Evolutionary conservation across 345 rosid genomes (phyloP).

Genomic region (Balakata baccata): DNA sequence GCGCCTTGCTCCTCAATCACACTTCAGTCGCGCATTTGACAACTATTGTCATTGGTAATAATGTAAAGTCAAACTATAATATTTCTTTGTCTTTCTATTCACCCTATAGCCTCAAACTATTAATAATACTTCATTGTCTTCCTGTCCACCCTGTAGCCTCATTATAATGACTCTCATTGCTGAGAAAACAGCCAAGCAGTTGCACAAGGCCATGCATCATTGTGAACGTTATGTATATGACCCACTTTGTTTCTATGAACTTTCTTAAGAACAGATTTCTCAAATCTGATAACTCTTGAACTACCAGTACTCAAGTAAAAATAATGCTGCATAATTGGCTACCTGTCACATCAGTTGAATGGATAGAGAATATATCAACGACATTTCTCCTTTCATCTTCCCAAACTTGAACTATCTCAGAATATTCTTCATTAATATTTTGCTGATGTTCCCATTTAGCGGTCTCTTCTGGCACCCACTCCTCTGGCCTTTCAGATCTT

Average conservation of each 20-base stretch:
- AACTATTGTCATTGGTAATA: neutral
- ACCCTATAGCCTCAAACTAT: neutral
- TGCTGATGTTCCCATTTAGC: conserved; percentile 29
- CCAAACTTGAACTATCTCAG: conserved; percentile 38
- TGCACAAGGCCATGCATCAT: neutral
- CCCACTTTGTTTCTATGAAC: neutral
- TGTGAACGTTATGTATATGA: neutral
- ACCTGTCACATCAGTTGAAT: conserved; percentile 54
- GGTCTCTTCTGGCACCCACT: conserved; percentile 85
- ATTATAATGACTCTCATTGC: neutral
- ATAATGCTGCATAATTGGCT: conserved; percentile 3
- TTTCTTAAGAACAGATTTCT: neutral
- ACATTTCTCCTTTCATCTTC: conserved; percentile 46
- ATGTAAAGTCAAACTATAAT: neutral
- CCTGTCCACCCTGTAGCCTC: neutral
- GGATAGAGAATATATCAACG: conserved; percentile 87
- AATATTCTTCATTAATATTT: conserved; percentile 37
- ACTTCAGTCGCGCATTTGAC: no score
- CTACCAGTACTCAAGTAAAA: conserved; percentile 1
- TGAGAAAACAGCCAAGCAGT: neutral
- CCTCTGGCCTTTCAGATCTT: conserved; percentile 83
- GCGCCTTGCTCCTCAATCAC: no score
- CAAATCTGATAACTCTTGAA: neutral
- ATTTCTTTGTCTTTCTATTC: neutral
- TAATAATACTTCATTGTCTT: neutral